Conservation (phyloP, 768 basidiomycete species). For the Lepiota subincarnata region DNA sequence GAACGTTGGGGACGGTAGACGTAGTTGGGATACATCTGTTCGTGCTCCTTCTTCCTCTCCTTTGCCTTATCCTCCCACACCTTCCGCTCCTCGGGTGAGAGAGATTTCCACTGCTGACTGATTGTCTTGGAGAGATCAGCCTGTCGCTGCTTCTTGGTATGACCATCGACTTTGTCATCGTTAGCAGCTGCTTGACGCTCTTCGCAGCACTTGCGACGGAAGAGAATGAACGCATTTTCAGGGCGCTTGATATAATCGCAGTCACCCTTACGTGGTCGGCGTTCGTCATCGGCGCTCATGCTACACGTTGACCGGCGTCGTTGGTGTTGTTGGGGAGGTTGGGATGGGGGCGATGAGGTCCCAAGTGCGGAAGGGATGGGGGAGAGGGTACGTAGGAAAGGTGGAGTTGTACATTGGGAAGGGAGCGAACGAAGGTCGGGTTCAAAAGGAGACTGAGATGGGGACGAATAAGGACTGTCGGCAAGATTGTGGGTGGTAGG, state of each 20-base stretch:
- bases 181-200: conserved; percentile 57
- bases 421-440: conserved; percentile 58
- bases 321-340: conserved; percentile 28
- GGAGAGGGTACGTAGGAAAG: conserved; percentile 10
- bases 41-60: conserved; percentile 78
- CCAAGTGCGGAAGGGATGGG: conserved; percentile 19
- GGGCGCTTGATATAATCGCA: conserved; percentile 83
- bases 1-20: conserved; percentile 73
- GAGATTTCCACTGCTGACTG: conserved; percentile 74
- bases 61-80: conserved; percentile 76
- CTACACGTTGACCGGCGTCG: conserved; percentile 50
- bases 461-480: conserved; percentile 69
- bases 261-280: conserved; percentile 67
- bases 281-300: conserved; percentile 42
- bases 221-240: conserved; percentile 82
- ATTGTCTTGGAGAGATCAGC: conserved; percentile 79
- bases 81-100: conserved; percentile 59
- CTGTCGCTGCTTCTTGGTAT: conserved; percentile 65
- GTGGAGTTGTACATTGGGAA: conserved; percentile 24
- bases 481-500: conserved; percentile 56
- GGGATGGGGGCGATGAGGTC: conserved; percentile 4
- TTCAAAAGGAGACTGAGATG: conserved; percentile 69
- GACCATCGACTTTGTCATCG: conserved; percentile 38
- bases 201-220: conserved; percentile 75
- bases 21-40: conserved; percentile 69